A percentile compares a stretch with the other conserved stretches of the same genome.
Evolutionary conservation across 164 flowering plant species (phyloP).

Genomic region (Kalanchoe fedtschenkoi): DNA sequence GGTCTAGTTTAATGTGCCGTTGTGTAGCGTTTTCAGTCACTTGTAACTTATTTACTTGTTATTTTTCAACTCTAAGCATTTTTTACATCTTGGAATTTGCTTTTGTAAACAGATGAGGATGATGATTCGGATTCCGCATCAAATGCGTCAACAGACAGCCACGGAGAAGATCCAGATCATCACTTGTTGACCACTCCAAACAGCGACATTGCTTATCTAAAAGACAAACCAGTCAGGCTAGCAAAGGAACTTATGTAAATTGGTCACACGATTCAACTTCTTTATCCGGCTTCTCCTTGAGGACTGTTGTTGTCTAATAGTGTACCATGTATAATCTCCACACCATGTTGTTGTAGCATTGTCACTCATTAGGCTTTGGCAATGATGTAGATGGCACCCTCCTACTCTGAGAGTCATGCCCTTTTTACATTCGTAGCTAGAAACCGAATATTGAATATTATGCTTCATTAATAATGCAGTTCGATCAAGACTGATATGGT

Average conservation of each 20-base stretch:
- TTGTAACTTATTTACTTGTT: background rate
- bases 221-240: slow-evolving; percentile 53
- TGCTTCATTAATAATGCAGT: background rate
- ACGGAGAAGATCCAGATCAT: slow-evolving; percentile 52
- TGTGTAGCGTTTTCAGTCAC: background rate
- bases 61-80: background rate
- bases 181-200: slow-evolving; percentile 48
- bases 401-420: no score
- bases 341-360: no score
- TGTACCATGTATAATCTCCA: background rate
- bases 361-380: no score
- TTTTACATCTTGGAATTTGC: background rate
- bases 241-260: slow-evolving; percentile 35
- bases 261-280: background rate
- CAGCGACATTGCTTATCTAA: slow-evolving; percentile 52
- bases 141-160: slow-evolving; percentile 33
- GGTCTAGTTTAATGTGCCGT: background rate
- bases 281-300: background rate
- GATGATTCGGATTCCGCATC: slow-evolving; percentile 49
- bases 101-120: slow-evolving; percentile 22
- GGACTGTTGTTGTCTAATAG: no score
- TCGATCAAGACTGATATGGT: background rate
- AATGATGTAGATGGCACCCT: no score
- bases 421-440: no score
- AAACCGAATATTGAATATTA: background rate